Percentiles rank a stretch among this genome's conserved stretches.
These are phyloP conservation scores for Heimioporus sp. DNA, from an alignment of 768 basidiomycete species.

Conservation along the genomic window DNA sequence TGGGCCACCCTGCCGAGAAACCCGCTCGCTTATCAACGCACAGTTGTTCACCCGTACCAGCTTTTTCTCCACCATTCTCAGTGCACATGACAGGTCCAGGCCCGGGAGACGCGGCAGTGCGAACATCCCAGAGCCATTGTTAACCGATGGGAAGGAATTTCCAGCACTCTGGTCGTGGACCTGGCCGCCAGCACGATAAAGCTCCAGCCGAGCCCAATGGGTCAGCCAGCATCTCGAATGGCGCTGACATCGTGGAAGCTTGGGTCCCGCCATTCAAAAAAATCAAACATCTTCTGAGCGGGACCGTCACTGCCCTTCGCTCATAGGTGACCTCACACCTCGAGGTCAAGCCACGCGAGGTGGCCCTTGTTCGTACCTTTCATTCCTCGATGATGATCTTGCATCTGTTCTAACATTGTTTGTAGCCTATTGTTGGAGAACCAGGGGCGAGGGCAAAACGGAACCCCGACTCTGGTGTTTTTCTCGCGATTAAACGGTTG, in stretches of 20 bases:
- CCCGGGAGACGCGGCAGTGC: too few species aligned
- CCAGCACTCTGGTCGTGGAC: too few species aligned
- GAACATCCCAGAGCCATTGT: neutral
- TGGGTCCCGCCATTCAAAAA: neutral
- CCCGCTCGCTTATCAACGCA: too few species aligned
- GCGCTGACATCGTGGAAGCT: neutral
- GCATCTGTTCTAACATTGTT: too few species aligned
- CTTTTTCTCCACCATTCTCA: too few species aligned
- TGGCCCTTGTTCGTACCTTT: neutral
- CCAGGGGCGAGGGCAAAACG: neutral
- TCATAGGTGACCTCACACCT: neutral
- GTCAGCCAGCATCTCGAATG: neutral
- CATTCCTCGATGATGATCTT: neutral
- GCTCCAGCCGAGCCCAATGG: neutral
- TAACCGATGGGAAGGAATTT: conserved; percentile 13
- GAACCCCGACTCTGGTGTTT: neutral
- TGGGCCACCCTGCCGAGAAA: too few species aligned
- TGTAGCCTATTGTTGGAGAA: neutral
- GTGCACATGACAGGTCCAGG: too few species aligned
- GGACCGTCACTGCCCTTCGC: neutral
- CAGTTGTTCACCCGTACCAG: too few species aligned
- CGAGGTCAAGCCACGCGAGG: neutral
- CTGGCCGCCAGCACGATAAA: conserved; percentile 1
- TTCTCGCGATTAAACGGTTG: neutral
- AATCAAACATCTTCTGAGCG: neutral